Percentiles rank a stretch among this genome's conserved stretches.
Evolutionary conservation across 2,329 filamentous ascomycete genomes (phyloP).

Genomic region (Fusarium dimerum): DNA sequence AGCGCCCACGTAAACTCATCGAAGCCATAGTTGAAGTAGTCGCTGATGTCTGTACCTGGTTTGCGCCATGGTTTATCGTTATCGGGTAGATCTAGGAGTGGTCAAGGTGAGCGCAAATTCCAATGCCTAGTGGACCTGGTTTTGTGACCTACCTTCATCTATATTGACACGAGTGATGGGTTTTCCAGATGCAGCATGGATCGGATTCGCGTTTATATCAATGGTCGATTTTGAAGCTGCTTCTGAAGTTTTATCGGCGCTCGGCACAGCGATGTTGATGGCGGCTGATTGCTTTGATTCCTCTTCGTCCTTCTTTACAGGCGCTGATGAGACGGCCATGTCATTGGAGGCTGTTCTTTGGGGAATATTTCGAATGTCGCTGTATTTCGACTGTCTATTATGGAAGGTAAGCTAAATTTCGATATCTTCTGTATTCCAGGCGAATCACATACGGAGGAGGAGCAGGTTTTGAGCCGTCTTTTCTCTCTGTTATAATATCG

Average conservation of each 20-base stretch:
- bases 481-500: slow-evolving; percentile 68
- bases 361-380: slow-evolving; percentile 66
- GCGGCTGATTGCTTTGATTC: slow-evolving; percentile 33
- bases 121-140: too few relatives aligned
- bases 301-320: slow-evolving; percentile 47
- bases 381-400: slow-evolving; percentile 60
- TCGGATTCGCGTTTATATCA: slow-evolving; percentile 79
- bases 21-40: slow-evolving; percentile 99
- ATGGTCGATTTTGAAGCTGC: slow-evolving; percentile 79
- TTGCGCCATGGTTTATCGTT: slow-evolving; percentile 95
- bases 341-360: slow-evolving; percentile 59
- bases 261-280: slow-evolving; percentile 39
- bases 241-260: slow-evolving; percentile 57
- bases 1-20: slow-evolving; percentile 98
- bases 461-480: slow-evolving; percentile 62
- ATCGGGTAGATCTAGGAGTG: slow-evolving; percentile 61
- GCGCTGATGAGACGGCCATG: slow-evolving; percentile 45
- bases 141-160: slow-evolving; percentile 56
- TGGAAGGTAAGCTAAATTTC: background rate
- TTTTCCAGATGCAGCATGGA: slow-evolving; percentile 78
- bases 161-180: slow-evolving; percentile 77
- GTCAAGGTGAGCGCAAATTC: slow-evolving; percentile 8
- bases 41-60: slow-evolving; percentile 89
- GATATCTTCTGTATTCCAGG: background rate
- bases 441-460: slow-evolving; percentile 54